Evolutionary conservation across 805 yeast species (phyloP), one percentile per base, ranked within the genome.

Genomic region (Metschnikowia anglica): DNA sequence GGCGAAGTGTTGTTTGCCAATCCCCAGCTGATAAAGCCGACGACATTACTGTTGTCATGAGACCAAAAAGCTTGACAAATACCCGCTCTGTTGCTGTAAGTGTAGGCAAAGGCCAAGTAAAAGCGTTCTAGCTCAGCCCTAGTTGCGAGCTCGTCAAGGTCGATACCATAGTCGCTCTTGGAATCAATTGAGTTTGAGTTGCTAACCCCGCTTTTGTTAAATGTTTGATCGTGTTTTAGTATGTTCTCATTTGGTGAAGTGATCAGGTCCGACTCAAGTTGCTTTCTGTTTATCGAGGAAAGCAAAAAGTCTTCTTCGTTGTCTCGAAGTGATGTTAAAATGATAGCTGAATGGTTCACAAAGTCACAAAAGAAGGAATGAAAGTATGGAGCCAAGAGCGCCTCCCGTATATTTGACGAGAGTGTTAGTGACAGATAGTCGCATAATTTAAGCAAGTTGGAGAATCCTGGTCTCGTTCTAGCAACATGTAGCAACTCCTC

Each of bases 21-120:
- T 0, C 95, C 95, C 98, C 98, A 93, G 42, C 78, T 79, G 30
- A 91, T 70, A 51, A 93, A 90, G 0, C 96, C 97, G 55, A 79
- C 73, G 2, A 88, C 70, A 44, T 81, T 81, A 11, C 83, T 76
- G 16, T 55, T 60, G 10, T 65, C 70, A 7, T 58, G 55, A 0
- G 55, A 46, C 95, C 96, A 90, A 56, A 87, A 85, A 10, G 66
- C 63, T 1, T 71, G 55, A 11, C 85, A 76, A 6, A 82, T 64
- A 0, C 74, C 73, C 0, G 82, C 79, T 43, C 95, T 72, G 13
- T 77, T 72, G 20, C 76, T 68, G 59, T 84, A 89, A 6, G 88
- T 71, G 58, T 77, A 85, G 32, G 82, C 83, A 45, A 88, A 71
- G 2, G 91, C 75, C 49, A 90, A 58, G 56, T 88, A 90, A 55